Conservation (phyloP, 495 filamentous ascomycete species). For the Penicillium herquei region DNA sequence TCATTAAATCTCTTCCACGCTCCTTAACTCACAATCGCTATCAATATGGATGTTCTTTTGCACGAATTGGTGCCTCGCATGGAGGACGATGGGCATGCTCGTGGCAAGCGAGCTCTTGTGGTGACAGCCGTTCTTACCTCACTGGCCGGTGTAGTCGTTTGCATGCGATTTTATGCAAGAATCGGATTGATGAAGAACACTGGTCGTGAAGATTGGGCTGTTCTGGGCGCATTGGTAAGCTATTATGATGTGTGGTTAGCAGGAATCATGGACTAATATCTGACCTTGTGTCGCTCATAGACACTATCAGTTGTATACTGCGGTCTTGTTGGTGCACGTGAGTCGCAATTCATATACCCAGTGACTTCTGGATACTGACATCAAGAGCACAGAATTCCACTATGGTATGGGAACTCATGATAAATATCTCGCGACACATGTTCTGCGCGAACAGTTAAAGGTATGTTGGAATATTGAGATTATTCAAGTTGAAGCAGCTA, state of each 20-base stretch:
- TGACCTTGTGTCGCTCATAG: neutral
- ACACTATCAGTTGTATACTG: constrained; percentile 34
- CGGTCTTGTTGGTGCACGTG: constrained; percentile 33
- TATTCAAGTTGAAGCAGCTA: neutral
- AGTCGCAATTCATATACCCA: constrained; percentile 5
- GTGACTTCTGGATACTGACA: constrained; percentile 2
- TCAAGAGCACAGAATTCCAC: constrained; percentile 24
- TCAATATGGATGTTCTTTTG: constrained; percentile 21
- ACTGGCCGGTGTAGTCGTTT: constrained; percentile 27
- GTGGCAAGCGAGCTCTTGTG: constrained; percentile 35
- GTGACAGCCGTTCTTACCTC: constrained; percentile 35
- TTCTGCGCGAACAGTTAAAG: constrained; percentile 32
- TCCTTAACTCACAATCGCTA: neutral
- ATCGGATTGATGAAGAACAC: constrained; percentile 34
- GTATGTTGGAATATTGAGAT: constrained; percentile 10
- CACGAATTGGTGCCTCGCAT: constrained; percentile 20
- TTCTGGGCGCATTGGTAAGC: constrained; percentile 31
- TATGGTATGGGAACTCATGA: constrained; percentile 32
- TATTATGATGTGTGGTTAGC: neutral
- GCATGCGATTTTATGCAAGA: constrained; percentile 36
- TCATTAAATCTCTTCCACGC: constrained; percentile 13
- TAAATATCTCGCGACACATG: constrained; percentile 12
- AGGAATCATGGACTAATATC: too few species aligned
- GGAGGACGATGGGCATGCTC: constrained; percentile 19
- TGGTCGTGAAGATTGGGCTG: constrained; percentile 39